These are phyloP conservation scores for Colletotrichum zoysiae DNA, from an alignment of 2,329 filamentous ascomycete genomes.

Conservation along the genomic window DNA sequence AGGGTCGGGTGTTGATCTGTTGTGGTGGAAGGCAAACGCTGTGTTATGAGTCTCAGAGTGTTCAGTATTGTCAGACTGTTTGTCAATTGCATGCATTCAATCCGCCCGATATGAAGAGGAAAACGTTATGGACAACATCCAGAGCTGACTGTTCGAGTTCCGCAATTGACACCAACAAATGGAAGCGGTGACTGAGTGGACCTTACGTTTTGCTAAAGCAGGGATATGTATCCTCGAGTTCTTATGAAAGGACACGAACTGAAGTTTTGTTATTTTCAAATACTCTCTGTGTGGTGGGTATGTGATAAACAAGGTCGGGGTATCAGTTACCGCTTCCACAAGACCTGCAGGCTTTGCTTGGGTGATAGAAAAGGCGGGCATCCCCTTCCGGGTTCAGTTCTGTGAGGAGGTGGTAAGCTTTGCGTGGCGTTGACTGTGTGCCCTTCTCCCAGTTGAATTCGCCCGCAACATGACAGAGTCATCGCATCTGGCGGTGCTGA, in stretches of 20 bases:
- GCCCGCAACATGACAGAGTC: too few species aligned
- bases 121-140: not conserved
- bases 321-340: not conserved
- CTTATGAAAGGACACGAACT: not conserved
- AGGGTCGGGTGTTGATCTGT: not conserved
- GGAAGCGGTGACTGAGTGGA: not conserved
- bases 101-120: not conserved
- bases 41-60: not conserved
- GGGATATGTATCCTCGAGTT: not conserved
- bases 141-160: not conserved
- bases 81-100: not conserved
- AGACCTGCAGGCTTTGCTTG: not conserved
- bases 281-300: not conserved
- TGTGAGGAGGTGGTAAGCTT: too few species aligned
- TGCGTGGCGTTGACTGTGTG: too few species aligned
- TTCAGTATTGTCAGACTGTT: not conserved
- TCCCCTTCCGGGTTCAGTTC: too few species aligned
- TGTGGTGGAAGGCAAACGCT: not conserved
- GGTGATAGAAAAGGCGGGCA: not conserved
- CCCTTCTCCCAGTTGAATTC: too few species aligned
- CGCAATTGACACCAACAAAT: not conserved
- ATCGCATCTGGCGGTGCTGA: too few species aligned
- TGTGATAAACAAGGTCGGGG: not conserved
- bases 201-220: not conserved
- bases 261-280: not conserved